Evolutionary conservation across 139 green algal genomes (phyloP).

Genomic region (Coelastrella sp.): DNA sequence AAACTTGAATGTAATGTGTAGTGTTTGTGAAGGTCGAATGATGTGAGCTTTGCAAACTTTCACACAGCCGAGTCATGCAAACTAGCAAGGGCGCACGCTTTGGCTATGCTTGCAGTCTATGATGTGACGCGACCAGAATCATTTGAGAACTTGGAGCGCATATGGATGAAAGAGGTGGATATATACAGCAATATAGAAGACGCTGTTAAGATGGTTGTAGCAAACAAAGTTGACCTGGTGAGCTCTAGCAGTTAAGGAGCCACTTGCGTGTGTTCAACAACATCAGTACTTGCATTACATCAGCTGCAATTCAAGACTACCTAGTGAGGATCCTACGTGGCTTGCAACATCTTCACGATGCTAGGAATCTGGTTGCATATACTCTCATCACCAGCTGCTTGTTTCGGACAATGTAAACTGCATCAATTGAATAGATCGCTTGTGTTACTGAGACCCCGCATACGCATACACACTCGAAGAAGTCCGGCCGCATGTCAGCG

Average conservation of each 20-base stretch:
- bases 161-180: slow-evolving; percentile 97
- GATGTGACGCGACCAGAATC: slow-evolving; percentile 93
- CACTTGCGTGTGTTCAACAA: background rate
- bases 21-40: too few relatives aligned
- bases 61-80: too few relatives aligned
- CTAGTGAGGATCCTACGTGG: too few relatives aligned
- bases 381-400: background rate
- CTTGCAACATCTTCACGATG: too few relatives aligned
- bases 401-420: background rate
- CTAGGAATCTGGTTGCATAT: too few relatives aligned
- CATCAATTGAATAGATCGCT: background rate
- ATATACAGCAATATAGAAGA: slow-evolving; percentile 94
- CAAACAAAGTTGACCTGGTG: slow-evolving; percentile 95
- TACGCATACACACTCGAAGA: too few relatives aligned
- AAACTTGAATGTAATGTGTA: too few relatives aligned
- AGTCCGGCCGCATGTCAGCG: too few relatives aligned
- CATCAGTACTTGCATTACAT: background rate
- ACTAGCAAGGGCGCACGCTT: too few relatives aligned
- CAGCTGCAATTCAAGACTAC: too few relatives aligned
- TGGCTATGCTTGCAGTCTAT: slow-evolving; percentile 76
- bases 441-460: background rate
- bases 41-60: too few relatives aligned
- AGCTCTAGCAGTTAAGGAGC: background rate
- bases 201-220: slow-evolving; percentile 96
- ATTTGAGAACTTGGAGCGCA: slow-evolving; percentile 88